Base-by-base conservation (phyloP, 2,329 filamentous ascomycete genomes). In the Emericellopsis cladophorae region DNA sequence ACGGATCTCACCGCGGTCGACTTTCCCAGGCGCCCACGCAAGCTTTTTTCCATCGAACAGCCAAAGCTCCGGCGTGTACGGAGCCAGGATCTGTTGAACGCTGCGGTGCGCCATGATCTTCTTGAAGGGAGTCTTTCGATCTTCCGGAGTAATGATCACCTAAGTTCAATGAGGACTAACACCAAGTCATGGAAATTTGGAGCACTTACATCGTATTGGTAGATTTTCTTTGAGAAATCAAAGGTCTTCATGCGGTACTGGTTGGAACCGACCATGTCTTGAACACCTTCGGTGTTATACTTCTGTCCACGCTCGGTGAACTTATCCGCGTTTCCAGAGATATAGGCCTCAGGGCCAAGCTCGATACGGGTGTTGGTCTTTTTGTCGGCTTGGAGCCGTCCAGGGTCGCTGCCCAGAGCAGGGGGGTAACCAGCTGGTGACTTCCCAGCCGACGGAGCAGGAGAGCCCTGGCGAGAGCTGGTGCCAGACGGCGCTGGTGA, bases 41-140 rank as follows among this genome's bases (percentile, higher is more conserved):
- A 98, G 70, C 58, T 82, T 86, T 52, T 81, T 80, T 23, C 86
- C 85, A 62, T 96, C 88, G 51, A 78, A 88, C 42, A 95, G 74
- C 74, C 81, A 87, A 34, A 49, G 53, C 5, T 51, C 53, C 15
- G 56, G 56, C 5, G 60, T 64, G 43, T 66, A 65, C 3, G 64
- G 59, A 2, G 66, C 63, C 1, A 89, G 61, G 3, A 62, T 60
- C 0, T 59, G 46, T 55, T 83, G 73, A 7, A 88, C 69, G 0
- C 63, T 59, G 2, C 70, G 64, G 1, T 80, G 82, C 1, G 75
- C 62, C 86, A 87, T 95, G 23, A 88, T 73, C 55, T 85, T 88
- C 56, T 77, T 79, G 51, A 87, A 71, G 5, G 42, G 42, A 15
- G 38, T 24, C 29, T 40, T 40, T 7, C 36, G 26, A 18, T 34